Percentiles rank a stretch among this genome's conserved stretches.
Conservation (phyloP, 805 yeast genomes). For the Saccharomyces kudriavzevii region DNA sequence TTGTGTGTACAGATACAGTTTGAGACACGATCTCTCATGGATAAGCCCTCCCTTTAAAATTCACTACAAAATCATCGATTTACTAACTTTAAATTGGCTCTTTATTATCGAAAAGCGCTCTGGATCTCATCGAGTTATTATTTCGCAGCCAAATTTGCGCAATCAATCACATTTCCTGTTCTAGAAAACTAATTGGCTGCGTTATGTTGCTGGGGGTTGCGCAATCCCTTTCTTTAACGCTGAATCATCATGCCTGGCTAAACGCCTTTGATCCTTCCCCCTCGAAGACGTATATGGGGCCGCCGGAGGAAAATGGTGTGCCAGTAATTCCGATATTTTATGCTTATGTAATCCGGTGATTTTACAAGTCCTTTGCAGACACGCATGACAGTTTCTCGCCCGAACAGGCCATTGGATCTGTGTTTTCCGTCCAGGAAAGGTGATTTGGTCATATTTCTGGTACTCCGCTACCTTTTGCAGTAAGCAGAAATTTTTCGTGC, state of each 20-base stretch:
- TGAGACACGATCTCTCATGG: neutral
- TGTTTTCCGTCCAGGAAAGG: neutral
- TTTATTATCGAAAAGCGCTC: neutral
- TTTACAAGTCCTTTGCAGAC: neutral
- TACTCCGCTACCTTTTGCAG: neutral
- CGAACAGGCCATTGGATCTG: neutral
- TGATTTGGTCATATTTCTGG: neutral
- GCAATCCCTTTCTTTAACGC: neutral
- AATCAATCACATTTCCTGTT: neutral
- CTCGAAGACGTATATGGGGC: neutral
- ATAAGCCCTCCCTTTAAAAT: neutral
- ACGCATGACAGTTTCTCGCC: neutral
- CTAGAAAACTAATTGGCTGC: neutral
- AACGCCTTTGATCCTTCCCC: neutral
- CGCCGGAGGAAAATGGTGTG: neutral
- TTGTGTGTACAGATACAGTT: neutral
- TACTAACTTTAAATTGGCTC: neutral
- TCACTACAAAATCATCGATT: neutral
- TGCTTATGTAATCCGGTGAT: neutral
- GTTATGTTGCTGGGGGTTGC: neutral
- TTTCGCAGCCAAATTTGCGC: neutral
- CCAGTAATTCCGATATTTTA: neutral
- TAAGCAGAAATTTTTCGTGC: neutral
- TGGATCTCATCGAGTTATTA: neutral
- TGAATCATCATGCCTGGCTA: neutral